phyloP scores from a whole-genome alignment of 768 basidiomycete genomes.

The Termitomyces sp. region DNA sequence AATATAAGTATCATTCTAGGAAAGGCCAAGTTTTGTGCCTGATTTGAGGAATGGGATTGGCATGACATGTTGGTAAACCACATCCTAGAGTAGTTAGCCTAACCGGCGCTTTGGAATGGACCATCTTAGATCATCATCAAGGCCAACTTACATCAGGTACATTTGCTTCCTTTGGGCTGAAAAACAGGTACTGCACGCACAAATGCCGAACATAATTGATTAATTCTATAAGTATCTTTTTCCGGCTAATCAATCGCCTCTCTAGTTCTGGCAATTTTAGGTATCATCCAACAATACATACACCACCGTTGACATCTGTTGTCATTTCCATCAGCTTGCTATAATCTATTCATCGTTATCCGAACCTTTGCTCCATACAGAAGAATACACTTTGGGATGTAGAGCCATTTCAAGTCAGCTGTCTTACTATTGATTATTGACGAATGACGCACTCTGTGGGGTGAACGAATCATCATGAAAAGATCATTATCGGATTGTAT shows the following conservation, averaged over 20 bases:
- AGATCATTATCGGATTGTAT: no score
- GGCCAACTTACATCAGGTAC: constrained; percentile 8
- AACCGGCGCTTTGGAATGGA: constrained; percentile 6
- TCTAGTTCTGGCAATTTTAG: neutral
- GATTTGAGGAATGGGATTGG: constrained; percentile 12
- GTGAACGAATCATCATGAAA: no score
- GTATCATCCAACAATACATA: neutral
- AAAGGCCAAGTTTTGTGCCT: constrained; percentile 11
- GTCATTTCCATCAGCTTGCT: neutral
- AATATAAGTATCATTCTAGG: constrained; percentile 20
- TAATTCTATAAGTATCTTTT: neutral
- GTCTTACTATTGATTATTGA: no score
- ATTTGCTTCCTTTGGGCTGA: neutral
- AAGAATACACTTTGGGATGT: neutral
- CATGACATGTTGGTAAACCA: constrained; percentile 2
- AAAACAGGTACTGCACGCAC: neutral
- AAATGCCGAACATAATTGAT: neutral
- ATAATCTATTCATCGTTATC: neutral
- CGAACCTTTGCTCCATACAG: neutral
- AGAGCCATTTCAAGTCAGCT: no score
- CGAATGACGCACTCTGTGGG: no score
- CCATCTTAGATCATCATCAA: constrained; percentile 16
- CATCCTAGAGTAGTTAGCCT: constrained; percentile 16
- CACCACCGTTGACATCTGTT: neutral
- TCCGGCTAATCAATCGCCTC: neutral